Base-by-base conservation (phyloP, 2,329 filamentous ascomycete species). In the Exophiala viscosa region DNA sequence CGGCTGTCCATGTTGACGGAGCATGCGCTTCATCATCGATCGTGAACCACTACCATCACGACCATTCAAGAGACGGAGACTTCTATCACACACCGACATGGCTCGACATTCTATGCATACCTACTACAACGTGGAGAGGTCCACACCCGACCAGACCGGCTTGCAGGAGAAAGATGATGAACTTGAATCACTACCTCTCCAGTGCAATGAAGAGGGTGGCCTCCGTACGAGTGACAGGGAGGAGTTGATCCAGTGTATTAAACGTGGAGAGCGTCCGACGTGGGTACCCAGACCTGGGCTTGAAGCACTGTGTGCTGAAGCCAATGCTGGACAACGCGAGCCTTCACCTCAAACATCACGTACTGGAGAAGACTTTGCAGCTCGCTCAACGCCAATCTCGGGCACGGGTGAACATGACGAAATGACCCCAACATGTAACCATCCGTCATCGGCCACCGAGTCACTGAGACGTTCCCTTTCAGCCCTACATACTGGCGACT, bases 161-260 rank as follows among this genome's bases (percentile, higher is more conserved):
- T 18, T 43, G 32, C 10, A 13, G 33, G 41, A 42, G 17, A 23
- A 40, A 10, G 28, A 11, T 3, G 9, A 15, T 41, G 18, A 13
- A 45, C 3, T 31, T 33, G 9, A 28, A 42, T 42, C 56, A 7
- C 34, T 43, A 13, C 14, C 17, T 42, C 5, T 5, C n/a, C 17
- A 20, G 32, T 44, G 43, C 1, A 14, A 46, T 5, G 36, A 50
- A 10, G 23, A 23, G n/a, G 42, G 36, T 13, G 17, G 45, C 9
- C 48, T 63, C 18, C 43, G 50, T 17, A 62, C 60, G 2, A 68
- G 66, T 54, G 84, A 90, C 67, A 81, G 91, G 59, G 83, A 83
- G 52, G 86, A 91, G 69, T 75, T 96, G 62, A 96, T 97, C 52
- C 82, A 90, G 69, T 81, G 85, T 59, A 78, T 96, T 60, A 96